These are phyloP conservation scores for Colletotrichum sp. DNA, from an alignment of 2,329 filamentous ascomycete genomes.

Conservation along the genomic window DNA sequence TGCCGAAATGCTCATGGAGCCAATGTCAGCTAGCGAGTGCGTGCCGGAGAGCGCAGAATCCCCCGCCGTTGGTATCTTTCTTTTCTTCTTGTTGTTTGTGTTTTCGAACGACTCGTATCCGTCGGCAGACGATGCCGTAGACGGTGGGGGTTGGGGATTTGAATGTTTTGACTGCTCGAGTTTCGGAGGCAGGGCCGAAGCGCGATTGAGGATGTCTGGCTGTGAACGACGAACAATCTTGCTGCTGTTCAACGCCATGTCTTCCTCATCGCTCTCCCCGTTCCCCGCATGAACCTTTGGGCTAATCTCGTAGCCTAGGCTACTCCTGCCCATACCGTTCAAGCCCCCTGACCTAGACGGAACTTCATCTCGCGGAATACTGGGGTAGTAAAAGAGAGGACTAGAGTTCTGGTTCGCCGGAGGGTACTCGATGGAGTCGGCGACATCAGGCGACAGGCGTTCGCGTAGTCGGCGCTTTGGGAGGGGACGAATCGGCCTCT, in stretches of 20 bases:
- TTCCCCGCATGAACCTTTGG: conserved; percentile 47
- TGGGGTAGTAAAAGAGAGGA: conserved; percentile 77
- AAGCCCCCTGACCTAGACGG: conserved; percentile 29
- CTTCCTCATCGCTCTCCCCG: conserved; percentile 67
- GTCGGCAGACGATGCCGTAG: conserved; percentile 75
- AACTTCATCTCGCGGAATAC: conserved; percentile 21
- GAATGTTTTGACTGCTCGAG: conserved; percentile 49
- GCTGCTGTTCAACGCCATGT: conserved; percentile 39
- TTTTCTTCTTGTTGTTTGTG: conserved; percentile 98
- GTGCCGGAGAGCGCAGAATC: conserved; percentile 54
- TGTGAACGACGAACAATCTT: conserved; percentile 50
- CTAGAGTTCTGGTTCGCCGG: conserved; percentile 72
- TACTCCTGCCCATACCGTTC: background rate
- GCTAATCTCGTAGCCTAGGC: conserved; percentile 23
- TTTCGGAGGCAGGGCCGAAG: conserved; percentile 46
- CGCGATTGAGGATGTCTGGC: conserved; percentile 49
- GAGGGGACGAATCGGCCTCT: conserved; percentile 90
- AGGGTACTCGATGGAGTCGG: conserved; percentile 82
- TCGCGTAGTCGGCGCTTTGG: conserved; percentile 89
- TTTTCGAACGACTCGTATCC: conserved; percentile 98
- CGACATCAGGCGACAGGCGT: conserved; percentile 83
- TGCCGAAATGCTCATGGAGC: conserved; percentile 30
- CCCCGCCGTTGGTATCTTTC: conserved; percentile 92
- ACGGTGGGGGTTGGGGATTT: conserved; percentile 64
- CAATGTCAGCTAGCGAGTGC: conserved; percentile 40